These are phyloP conservation scores for Fistulinella cinereoalba DNA, from an alignment of 1,284 basidiomycete genomes.

Conservation along the genomic window DNA sequence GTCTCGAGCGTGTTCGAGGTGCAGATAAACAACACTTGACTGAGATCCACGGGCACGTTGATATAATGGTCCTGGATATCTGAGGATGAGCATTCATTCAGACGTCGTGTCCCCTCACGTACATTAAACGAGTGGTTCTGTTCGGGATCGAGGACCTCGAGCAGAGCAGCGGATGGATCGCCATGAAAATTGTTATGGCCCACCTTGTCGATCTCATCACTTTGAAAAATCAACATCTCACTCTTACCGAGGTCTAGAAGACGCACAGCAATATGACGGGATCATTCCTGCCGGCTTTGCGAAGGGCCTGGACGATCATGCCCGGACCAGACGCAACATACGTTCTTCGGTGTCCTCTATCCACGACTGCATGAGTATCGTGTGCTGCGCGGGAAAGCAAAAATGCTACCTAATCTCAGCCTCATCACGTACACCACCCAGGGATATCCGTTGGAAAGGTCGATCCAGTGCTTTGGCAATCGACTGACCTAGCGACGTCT, in stretches of 20 bases:
- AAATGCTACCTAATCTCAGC: conserved; percentile 67
- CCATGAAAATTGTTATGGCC: conserved; percentile 85
- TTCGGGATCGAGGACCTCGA: conserved; percentile 91
- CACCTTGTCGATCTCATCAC: conserved; percentile 87
- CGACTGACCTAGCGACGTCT: conserved; percentile 84
- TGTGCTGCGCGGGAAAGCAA: neutral
- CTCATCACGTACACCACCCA: conserved; percentile 88
- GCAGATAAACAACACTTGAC: conserved; percentile 86
- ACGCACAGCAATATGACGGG: conserved; percentile 76
- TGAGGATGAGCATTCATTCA: conserved; percentile 6
- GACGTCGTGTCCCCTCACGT: conserved; percentile 25
- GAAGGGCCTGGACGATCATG: conserved; percentile 82
- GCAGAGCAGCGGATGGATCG: conserved; percentile 81
- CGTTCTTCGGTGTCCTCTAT: conserved; percentile 80
- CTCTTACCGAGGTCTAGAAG: conserved; percentile 6
- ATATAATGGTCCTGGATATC: conserved; percentile 78
- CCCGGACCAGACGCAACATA: conserved; percentile 88
- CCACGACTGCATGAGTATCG: neutral
- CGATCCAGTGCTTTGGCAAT: conserved; percentile 79
- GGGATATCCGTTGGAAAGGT: conserved; percentile 90
- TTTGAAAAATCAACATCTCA: conserved; percentile 34
- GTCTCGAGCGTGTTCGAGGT: conserved; percentile 86
- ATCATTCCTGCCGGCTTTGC: conserved; percentile 81
- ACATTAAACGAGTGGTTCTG: conserved; percentile 86
- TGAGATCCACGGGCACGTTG: conserved; percentile 87